Percentiles rank a stretch among this genome's conserved stretches.
phyloP scores from a whole-genome alignment of 352 stramenopile genomes.

The Globisporangium spiculum region DNA sequence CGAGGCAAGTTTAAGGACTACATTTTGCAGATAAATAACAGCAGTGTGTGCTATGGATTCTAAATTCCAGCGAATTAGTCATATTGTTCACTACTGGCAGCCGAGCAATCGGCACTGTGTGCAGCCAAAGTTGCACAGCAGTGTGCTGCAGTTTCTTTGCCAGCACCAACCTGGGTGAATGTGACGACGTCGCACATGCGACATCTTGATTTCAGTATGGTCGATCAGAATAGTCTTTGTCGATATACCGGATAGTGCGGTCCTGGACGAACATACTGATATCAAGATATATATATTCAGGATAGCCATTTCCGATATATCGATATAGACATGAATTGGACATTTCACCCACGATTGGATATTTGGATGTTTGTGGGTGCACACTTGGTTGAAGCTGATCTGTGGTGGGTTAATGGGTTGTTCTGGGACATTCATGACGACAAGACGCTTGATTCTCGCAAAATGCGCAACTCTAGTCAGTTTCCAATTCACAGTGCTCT shows the following conservation, averaged over 20 bases:
- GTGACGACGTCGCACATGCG: not conserved
- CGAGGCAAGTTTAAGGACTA: not conserved
- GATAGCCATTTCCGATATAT: not conserved
- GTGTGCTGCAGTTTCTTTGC: not conserved
- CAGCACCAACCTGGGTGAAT: not conserved
- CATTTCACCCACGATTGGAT: slow-evolving; percentile 1
- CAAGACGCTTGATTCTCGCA: not conserved
- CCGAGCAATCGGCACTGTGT: not conserved
- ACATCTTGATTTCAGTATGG: not conserved
- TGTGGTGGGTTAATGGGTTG: not conserved
- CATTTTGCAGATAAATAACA: not conserved
- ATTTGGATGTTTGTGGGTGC: not conserved
- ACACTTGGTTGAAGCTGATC: not conserved
- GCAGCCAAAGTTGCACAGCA: not conserved
- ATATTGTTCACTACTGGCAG: not conserved
- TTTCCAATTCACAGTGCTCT: not conserved
- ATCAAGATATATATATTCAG: not conserved
- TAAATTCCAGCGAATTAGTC: not conserved
- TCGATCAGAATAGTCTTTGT: not conserved
- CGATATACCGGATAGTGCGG: not conserved
- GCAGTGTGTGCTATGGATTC: not conserved
- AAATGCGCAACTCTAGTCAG: not conserved
- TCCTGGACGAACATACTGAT: not conserved
- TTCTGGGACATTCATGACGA: slow-evolving; percentile 5
- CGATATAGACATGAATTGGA: not conserved